Percentiles rank a stretch among this genome's conserved stretches.
These are phyloP conservation scores for Solanum hybrid DNA, from an alignment of 305 asterid species.

Conservation along the genomic window DNA sequence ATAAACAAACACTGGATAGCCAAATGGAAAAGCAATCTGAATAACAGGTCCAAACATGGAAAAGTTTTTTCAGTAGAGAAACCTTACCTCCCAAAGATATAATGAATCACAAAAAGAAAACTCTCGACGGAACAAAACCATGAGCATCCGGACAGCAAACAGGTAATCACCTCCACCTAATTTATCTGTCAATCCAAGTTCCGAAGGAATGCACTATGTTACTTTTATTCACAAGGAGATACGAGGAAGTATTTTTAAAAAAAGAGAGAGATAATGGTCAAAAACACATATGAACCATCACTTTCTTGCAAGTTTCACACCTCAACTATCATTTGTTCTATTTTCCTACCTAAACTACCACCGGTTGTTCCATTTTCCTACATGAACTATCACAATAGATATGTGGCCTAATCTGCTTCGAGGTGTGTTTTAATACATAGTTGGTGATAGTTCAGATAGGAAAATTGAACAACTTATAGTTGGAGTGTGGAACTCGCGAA, in stretches of 20 bases:
- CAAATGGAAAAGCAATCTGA: background rate
- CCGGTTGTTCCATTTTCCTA: background rate
- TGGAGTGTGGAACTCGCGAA: background rate
- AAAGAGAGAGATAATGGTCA: background rate
- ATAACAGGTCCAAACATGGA: background rate
- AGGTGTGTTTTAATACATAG: background rate
- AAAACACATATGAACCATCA: background rate
- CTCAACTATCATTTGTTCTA: background rate
- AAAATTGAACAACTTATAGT: background rate
- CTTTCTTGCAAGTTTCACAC: background rate
- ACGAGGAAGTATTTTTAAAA: background rate
- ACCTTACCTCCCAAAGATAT: constrained; percentile 89
- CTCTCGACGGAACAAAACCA: constrained; percentile 92
- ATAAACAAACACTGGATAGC: background rate
- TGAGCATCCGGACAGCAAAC: constrained; percentile 91
- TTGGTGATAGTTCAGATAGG: background rate
- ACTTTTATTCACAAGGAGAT: background rate
- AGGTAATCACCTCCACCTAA: constrained; percentile 90
- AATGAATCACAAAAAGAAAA: constrained; percentile 86
- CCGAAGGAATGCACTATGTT: constrained; percentile 1
- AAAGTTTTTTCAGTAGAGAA: background rate
- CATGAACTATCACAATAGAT: background rate
- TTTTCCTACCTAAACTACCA: background rate
- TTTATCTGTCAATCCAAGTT: constrained; percentile 40
- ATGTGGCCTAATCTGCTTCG: background rate